Conservation (phyloP, 2,329 filamentous ascomycete species). For the Phoma sp. region DNA sequence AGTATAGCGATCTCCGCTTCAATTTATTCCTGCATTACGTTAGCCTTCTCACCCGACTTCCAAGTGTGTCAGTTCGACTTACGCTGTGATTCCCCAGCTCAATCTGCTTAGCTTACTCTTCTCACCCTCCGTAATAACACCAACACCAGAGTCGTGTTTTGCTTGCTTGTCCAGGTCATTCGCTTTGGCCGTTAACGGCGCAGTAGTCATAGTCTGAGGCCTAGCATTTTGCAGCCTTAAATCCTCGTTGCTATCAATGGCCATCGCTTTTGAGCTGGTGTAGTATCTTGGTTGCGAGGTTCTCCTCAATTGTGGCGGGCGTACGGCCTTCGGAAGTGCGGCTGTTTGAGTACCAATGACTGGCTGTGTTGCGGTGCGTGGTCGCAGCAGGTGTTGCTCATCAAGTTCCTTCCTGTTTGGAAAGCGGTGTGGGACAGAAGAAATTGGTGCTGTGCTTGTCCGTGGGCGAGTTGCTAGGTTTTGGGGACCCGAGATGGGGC, state of each 20-base stretch:
- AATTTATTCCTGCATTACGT: conserved; percentile 4
- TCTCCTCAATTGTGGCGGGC: conserved; percentile 3
- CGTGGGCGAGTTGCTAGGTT: conserved; percentile 2
- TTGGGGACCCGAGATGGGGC: conserved; percentile 6
- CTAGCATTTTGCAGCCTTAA: not conserved
- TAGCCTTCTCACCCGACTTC: not conserved
- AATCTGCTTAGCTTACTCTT: conserved; percentile 7
- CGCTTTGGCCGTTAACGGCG: not conserved
- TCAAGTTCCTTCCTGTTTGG: conserved; percentile 11
- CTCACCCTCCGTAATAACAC: conserved; percentile 3
- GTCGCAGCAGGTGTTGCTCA: conserved; percentile 4
- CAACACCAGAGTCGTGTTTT: conserved; percentile 12
- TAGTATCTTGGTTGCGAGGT: conserved; percentile 28
- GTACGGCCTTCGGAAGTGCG: not conserved
- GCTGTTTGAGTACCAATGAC: not conserved
- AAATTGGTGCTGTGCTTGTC: conserved; percentile 12
- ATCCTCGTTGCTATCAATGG: conserved; percentile 9
- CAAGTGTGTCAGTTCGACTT: not conserved
- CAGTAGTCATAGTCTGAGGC: not conserved
- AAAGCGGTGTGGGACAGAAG: conserved; percentile 5
- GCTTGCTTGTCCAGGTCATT: conserved; percentile 2
- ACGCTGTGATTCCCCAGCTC: conserved; percentile 17
- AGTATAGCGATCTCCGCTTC: conserved; percentile 13
- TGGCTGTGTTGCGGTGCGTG: conserved; percentile 10
- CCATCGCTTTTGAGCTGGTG: conserved; percentile 4